Evolutionary conservation across 345 rosid species (phyloP), one percentile per base, ranked within the genome.

Genomic region (Iberis pinnata): DNA sequence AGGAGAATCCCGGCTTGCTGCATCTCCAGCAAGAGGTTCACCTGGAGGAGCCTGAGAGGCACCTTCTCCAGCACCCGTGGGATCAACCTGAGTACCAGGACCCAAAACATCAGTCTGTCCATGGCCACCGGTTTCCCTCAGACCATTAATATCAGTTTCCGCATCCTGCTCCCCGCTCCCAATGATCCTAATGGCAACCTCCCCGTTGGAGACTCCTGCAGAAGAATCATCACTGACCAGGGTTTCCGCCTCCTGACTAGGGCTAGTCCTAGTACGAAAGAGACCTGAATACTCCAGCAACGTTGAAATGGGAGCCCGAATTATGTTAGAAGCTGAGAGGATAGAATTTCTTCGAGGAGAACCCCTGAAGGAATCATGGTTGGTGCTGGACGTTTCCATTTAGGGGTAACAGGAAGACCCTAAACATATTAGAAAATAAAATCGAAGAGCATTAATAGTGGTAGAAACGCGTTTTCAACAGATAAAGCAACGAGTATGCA

Each of bases 231-330:
- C 88, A 22, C 26, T 44, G 2, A 68, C 20, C 41, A 88, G 64
- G 27, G 83, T 49, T 33, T 86, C 90, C 0, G 77, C 48, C 41
- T 92, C 96, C 11, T 61, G 95, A 53, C 33, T 74, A 61, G 83
- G 69, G 52, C 60, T 74, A 0, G 83, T 3, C 52, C 80, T 63
- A 4, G 90, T 45, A 39, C 94, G 77, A 26, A 93, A 64, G 48
- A 93, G 76, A 52, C 99, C 99, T 0, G 99, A 88, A 61, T 88
- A 88, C 77, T 93, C 99, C 31, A 93, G 66, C 58, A 93, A 79
- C 15, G 95, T 76, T 2, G 97, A 79, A 15, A 93, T 70, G 1
- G 99, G 97, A 4, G 99, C 93, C 67, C 78, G 99, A 65, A 93
- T 72, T 32, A 93, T 76, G 65, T 78, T 83, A 0, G 99, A 81